Evolutionary conservation across 164 flowering plant species (phyloP).

Genomic region (Houttuynia cordata): DNA sequence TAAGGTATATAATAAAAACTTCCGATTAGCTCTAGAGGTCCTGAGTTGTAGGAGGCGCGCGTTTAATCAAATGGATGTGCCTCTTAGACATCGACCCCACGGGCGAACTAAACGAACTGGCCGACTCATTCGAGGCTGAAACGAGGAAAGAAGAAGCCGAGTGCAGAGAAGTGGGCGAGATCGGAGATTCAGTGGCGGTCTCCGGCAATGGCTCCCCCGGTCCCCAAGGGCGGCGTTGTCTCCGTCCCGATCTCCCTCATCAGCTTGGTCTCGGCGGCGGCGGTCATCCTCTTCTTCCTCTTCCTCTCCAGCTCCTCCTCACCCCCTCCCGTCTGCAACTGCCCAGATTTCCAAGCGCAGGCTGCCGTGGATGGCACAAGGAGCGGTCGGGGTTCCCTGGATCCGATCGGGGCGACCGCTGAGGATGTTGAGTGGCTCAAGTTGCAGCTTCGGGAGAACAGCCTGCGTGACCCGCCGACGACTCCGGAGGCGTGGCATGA

Average conservation of each 20-base stretch:
- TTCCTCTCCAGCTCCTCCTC: slow-evolving; percentile 29
- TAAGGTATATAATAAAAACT: too few species aligned
- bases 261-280: slow-evolving; percentile 8
- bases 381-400: slow-evolving; percentile 1
- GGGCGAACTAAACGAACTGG: too few species aligned
- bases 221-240: background rate
- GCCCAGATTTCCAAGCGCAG: background rate
- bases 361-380: background rate
- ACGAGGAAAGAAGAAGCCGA: too few species aligned
- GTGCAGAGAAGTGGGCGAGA: too few species aligned
- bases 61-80: too few species aligned
- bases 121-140: too few species aligned
- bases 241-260: background rate
- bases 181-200: background rate
- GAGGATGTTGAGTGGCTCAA: slow-evolving; percentile 75
- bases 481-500: slow-evolving; percentile 24
- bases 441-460: slow-evolving; percentile 48
- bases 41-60: too few species aligned
- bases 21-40: too few species aligned
- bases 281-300: slow-evolving; percentile 50
- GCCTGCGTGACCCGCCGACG: slow-evolving; percentile 46
- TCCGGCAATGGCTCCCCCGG: background rate
- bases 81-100: too few species aligned
- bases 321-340: slow-evolving; percentile 10
- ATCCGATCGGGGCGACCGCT: slow-evolving; percentile 27